These are phyloP conservation scores for Paramecium sonneborni DNA, from an alignment of 73 alveolate species.

Conservation along the genomic window DNA sequence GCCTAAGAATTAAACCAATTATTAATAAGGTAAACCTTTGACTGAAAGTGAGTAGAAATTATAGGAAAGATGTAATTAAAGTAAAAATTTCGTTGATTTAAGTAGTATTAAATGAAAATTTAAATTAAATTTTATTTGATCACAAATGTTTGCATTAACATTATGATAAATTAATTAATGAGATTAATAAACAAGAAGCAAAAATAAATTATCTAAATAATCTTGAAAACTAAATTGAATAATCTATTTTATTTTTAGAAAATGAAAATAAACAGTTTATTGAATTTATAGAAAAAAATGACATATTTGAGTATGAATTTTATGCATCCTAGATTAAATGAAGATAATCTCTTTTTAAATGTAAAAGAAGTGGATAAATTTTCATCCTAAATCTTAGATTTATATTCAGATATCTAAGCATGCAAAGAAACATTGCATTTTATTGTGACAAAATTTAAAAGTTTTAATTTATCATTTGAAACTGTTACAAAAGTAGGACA, in stretches of 20 bases:
- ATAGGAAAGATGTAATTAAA: neutral
- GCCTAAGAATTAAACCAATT: neutral
- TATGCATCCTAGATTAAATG: slow-evolving; percentile 24
- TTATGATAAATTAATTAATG: neutral
- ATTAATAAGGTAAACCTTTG: neutral
- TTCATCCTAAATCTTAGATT: neutral
- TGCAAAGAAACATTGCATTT: slow-evolving; percentile 26
- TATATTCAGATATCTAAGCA: slow-evolving; percentile 9
- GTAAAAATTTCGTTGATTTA: neutral
- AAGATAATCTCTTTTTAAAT: neutral
- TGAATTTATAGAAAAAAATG: neutral
- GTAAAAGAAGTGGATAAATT: neutral
- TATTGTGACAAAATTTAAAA: neutral
- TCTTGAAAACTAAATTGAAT: neutral
- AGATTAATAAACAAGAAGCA: neutral
- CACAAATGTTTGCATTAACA: neutral
- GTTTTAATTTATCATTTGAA: neutral
- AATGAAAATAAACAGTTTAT: neutral
- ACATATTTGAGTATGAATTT: neutral
- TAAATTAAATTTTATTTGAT: neutral
- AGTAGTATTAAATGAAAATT: neutral
- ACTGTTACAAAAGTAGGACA: neutral
- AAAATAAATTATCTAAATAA: neutral
- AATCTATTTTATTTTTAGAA: neutral
- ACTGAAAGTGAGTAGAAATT: neutral